Base-by-base conservation (phyloP, 768 basidiomycete species). In the Lentinula detonsa region DNA sequence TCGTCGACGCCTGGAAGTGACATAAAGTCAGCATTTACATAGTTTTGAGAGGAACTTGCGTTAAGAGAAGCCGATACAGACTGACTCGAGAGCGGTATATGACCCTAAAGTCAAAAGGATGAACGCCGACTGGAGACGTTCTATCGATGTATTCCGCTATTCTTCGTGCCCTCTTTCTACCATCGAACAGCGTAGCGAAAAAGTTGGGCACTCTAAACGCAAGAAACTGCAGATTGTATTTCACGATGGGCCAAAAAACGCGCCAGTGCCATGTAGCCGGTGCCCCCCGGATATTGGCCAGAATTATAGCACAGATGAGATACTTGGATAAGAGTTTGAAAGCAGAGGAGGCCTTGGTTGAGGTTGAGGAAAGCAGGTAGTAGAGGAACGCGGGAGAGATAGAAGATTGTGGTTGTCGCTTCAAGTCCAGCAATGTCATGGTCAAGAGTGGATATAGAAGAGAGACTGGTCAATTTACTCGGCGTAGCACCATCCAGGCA, bases 1-100 rank as follows among this genome's bases (percentile, higher is more conserved):
- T 64, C 63, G 35, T 64, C 63, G 13, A 64, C 39, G 31, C 60
- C 63, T 64, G 48, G 6, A 35, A 34, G 4, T 28, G 8, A 28
- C 33, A 46, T 28, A 13, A 11, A 13, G 9, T 51, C 9, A 21
- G 45, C 10, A 37, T 1, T 1, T 23, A 2, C 23, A 23, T 23
- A 23, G 23, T 23, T 2, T 23, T 5, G 15, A 46, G 15, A 11
- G 23, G 10, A 21, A 28, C 35, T 50, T 40, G 23, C 3, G 7
- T 11, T 23, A 35, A 28, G 9, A 23, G 59, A 21, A 31, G 9
- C 10, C 5, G 46, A 43, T 54, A 61, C 60, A 31, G 21, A 56
- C 60, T 56, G 42, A 52, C 60, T 9, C 51, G 49, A 43, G 52
- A 49, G 15, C 53, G 51, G 23, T 61, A 61, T 4, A 55, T 42